Base-by-base conservation (phyloP, 805 yeast species). In the Cyberlindnera xylosilytica region DNA sequence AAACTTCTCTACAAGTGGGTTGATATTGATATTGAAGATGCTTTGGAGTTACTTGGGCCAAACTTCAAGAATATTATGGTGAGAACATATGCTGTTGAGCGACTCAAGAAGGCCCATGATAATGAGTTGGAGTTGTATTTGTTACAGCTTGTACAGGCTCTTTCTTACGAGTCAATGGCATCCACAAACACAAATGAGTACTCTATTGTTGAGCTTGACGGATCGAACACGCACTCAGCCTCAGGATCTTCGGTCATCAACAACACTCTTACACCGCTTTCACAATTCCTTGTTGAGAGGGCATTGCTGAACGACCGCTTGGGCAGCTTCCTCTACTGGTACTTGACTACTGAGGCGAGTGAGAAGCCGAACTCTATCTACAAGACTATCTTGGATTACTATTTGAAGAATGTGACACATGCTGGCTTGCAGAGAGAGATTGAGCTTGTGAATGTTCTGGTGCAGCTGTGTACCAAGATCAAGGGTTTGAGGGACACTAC, bases 301-400 rank as follows among this genome's bases (percentile, higher is more conserved):
- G 81, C 96, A 0, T 68, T 81, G 1, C 66, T 74, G 16, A 85
- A 83, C 57, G 74, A 76, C 17, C 68, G 75, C 16, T 67, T 95
- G 31, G 93, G 96, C 0, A 89, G 82, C 57, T 87, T 76, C 57
- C 79, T 95, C 47, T 90, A 87, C 61, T 93, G 99, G 98, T 87
- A 83, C 58, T 74, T 93, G 38, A 83, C 81, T 50, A 96, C 95
- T 2, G 97, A 91, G 56, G 76, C 83, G 23, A 87, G 83, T 54
- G 96, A 87, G 44, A 76, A 73, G 32, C 74, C 73, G 3, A 58
- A 61, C 20, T 57, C 62, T 26, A 65, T 69, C 19, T 79, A 64
- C 53, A 64, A 61, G 45, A 75, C 72, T 15, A 71, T 79, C 7
- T 49, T 75, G 32, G 66, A 69, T 6, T 73, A 74, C 33, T 79